Conservation (phyloP, 2,329 filamentous ascomycete species). For the Iodosphaeria phyllophila region DNA sequence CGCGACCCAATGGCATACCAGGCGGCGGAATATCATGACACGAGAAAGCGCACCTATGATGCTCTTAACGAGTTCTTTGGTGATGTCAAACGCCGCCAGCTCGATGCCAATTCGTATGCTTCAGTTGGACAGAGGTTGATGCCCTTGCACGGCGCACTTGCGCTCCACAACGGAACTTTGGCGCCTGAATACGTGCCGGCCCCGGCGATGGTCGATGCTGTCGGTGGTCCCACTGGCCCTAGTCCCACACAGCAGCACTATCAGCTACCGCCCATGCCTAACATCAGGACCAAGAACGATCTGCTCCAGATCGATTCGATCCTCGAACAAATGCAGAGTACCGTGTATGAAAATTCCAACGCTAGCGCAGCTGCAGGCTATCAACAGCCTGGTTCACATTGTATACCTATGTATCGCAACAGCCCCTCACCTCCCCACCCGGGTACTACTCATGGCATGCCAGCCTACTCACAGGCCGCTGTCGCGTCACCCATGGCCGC, state of each 20-base stretch:
- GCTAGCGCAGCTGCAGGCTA: conserved; percentile 64
- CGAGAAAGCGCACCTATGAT: conserved; percentile 70
- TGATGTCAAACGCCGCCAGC: conserved; percentile 75
- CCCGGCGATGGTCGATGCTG: conserved; percentile 32
- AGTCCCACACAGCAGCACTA: conserved; percentile 60
- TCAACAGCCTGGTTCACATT: conserved; percentile 54
- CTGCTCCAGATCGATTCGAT: conserved; percentile 87
- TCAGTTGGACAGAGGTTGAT: conserved; percentile 81
- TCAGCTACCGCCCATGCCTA: conserved; percentile 71
- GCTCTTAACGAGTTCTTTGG: conserved; percentile 88
- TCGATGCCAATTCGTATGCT: conserved; percentile 77
- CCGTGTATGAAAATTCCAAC: conserved; percentile 83
- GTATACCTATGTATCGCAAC: conserved; percentile 35
- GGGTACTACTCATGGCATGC: conserved; percentile 18
- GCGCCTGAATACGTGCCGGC: conserved; percentile 36
- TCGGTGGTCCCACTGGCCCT: conserved; percentile 26
- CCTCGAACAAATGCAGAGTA: conserved; percentile 88
- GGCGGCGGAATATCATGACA: conserved; percentile 33
- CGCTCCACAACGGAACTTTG: conserved; percentile 34
- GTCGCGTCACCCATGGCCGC: conserved; percentile 42
- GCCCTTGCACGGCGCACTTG: conserved; percentile 56
- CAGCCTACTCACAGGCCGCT: conserved; percentile 29
- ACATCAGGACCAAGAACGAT: conserved; percentile 83
- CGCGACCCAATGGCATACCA: conserved; percentile 50
- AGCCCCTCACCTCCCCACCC: conserved; percentile 27